Evolutionary conservation across 1,284 basidiomycete species (phyloP).

Genomic region (Sporisorium sorghi): DNA sequence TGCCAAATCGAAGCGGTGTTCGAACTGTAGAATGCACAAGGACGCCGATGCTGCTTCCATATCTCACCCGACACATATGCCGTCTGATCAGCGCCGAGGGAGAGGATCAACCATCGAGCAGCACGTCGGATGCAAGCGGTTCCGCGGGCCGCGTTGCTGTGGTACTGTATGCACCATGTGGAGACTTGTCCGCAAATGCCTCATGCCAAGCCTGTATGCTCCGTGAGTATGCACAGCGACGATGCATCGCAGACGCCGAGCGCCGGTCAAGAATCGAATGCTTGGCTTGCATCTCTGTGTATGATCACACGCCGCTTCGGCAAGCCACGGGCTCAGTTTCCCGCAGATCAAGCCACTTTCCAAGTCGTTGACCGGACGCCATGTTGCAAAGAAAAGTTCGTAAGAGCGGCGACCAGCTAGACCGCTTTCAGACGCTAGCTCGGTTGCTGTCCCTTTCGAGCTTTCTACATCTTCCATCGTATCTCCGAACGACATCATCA

Average conservation of each 20-base stretch:
- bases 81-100: too few relatives aligned
- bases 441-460: conserved; percentile 26
- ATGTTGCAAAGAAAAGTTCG: conserved; percentile 6
- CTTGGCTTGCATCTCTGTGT: conserved; percentile 10
- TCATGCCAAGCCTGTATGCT: background rate
- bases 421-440: conserved; percentile 21
- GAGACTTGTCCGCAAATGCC: background rate
- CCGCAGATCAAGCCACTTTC: background rate
- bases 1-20: too few relatives aligned
- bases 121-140: conserved; percentile 12
- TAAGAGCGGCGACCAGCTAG: conserved; percentile 3
- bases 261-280: background rate
- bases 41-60: too few relatives aligned
- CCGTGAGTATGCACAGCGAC: background rate
- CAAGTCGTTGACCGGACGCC: background rate
- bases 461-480: conserved; percentile 22
- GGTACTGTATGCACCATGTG: too few relatives aligned
- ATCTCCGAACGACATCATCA: conserved; percentile 16
- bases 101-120: conserved; percentile 6
- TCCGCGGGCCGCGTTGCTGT: background rate
- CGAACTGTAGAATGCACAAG: too few relatives aligned
- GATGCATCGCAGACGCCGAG: conserved; percentile 1
- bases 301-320: background rate
- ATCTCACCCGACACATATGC: too few relatives aligned
- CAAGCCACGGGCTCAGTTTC: background rate